Conservation (phyloP, 1,284 basidiomycete species). For the Golubevia sp. region DNA sequence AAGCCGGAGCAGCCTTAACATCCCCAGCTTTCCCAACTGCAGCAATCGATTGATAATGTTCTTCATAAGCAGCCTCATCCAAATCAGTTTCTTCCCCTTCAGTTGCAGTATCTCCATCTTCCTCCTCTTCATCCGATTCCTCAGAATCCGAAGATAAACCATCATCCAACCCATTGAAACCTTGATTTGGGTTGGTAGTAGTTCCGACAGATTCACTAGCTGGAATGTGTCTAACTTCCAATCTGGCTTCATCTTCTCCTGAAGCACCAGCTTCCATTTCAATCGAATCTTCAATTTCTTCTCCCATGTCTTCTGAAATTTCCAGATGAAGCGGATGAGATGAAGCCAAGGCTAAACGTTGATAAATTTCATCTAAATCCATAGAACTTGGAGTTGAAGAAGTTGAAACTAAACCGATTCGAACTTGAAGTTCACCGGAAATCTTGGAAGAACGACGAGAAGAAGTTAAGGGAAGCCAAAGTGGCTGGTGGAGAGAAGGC, state of each 20-base stretch:
- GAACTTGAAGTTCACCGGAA: constrained; percentile 38
- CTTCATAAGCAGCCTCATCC: constrained; percentile 10
- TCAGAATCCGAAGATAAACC: constrained; percentile 11
- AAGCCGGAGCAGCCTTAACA: constrained; percentile 9
- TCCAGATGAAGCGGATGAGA: not conserved
- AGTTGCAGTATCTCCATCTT: constrained; percentile 6
- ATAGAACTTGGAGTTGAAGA: not conserved
- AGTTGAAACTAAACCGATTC: constrained; percentile 33
- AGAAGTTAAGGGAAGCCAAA: constrained; percentile 37
- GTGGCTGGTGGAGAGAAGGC: constrained; percentile 11
- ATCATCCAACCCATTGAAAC: constrained; percentile 28
- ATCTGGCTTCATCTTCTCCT: not conserved
- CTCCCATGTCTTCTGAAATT: not conserved
- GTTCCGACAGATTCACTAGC: constrained; percentile 46
- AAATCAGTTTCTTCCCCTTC: constrained; percentile 17
- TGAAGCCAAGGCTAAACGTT: constrained; percentile 2
- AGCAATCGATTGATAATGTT: constrained; percentile 25
- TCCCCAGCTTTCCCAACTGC: constrained; percentile 4
- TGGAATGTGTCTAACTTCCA: constrained; percentile 26
- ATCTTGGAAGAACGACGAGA: constrained; percentile 24
- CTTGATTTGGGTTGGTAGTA: constrained; percentile 27
- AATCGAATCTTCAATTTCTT: too few species aligned
- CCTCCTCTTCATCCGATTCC: constrained; percentile 20
- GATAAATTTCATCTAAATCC: constrained; percentile 23
- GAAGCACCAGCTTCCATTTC: not conserved